Percentiles rank a stretch among this genome's conserved stretches.
phyloP scores from a whole-genome alignment of 139 green algal genomes.

The Spirogloea muscicola region DNA sequence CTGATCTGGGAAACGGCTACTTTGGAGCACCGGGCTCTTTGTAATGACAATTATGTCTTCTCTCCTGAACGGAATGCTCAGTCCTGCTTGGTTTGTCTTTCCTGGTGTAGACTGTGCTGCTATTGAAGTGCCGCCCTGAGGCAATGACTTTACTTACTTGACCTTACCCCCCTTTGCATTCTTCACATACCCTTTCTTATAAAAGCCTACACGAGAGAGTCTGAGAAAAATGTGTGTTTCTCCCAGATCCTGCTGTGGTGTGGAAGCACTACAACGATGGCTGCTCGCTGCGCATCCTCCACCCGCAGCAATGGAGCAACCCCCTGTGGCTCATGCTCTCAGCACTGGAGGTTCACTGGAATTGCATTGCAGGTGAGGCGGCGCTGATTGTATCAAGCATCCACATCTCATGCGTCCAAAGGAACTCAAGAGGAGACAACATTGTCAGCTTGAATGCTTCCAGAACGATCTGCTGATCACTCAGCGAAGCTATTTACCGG shows the following conservation, averaged over 20 bases:
- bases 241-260: slow-evolving; percentile 55
- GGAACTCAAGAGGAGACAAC: too few species aligned
- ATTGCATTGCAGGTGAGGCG: slow-evolving; percentile 46
- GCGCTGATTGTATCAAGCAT: too few species aligned
- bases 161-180: too few species aligned
- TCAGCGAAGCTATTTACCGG: too few species aligned
- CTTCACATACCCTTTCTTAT: too few species aligned
- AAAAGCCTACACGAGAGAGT: not conserved
- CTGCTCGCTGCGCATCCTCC: slow-evolving; percentile 54
- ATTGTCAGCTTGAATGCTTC: too few species aligned
- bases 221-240: not conserved
- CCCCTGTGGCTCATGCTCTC: slow-evolving; percentile 50
- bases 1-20: not conserved
- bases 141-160: too few species aligned
- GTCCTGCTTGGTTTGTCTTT: not conserved
- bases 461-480: too few species aligned
- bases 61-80: not conserved
- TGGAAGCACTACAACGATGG: slow-evolving; percentile 54
- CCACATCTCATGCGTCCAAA: too few species aligned
- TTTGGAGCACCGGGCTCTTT: not conserved
- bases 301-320: slow-evolving; percentile 56
- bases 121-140: not conserved
- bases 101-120: not conserved
- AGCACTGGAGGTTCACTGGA: slow-evolving; percentile 54
- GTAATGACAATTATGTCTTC: not conserved